phyloP scores from a whole-genome alignment of 2,329 filamentous ascomycete species.

The Nannizziopsis barbatae region DNA sequence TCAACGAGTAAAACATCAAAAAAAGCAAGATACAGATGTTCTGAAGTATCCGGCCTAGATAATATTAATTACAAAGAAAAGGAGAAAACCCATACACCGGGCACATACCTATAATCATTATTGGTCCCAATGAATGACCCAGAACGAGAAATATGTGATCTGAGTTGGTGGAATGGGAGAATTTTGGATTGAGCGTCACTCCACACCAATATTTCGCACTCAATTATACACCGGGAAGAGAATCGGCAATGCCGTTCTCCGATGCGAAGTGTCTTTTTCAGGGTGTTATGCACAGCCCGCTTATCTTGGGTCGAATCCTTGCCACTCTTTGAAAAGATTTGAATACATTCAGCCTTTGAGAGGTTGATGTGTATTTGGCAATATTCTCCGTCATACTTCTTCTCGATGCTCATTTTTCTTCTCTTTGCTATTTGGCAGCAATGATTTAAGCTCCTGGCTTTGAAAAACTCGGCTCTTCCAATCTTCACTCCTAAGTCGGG shows the following conservation, averaged over 20 bases:
- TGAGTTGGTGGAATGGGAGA: conserved; percentile 67
- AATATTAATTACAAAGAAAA: conserved; percentile 15
- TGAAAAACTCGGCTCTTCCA: conserved; percentile 52
- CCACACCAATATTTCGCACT: conserved; percentile 74
- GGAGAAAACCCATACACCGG: not conserved
- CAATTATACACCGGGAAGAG: conserved; percentile 58
- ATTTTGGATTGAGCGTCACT: conserved; percentile 55
- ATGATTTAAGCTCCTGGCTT: conserved; percentile 61
- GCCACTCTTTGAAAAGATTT: conserved; percentile 85
- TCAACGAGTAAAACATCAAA: conserved; percentile 51
- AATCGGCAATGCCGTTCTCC: conserved; percentile 49
- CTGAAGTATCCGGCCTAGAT: conserved; percentile 38
- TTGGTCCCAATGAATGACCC: conserved; percentile 57
- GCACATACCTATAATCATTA: conserved; percentile 54
- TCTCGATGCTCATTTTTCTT: conserved; percentile 59
- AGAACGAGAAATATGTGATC: conserved; percentile 65
- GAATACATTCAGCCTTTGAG: conserved; percentile 47
- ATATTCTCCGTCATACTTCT: conserved; percentile 81
- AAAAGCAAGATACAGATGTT: conserved; percentile 51
- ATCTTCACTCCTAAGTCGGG: conserved; percentile 53
- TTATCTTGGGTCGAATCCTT: conserved; percentile 76
- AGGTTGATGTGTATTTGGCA: conserved; percentile 77
- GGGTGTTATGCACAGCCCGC: conserved; percentile 48
- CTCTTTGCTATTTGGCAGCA: conserved; percentile 54
- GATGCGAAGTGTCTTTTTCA: conserved; percentile 55